Evolutionary conservation across 2,329 filamentous ascomycete species (phyloP).

Genomic region (Macrophomina pseudophaseolina): DNA sequence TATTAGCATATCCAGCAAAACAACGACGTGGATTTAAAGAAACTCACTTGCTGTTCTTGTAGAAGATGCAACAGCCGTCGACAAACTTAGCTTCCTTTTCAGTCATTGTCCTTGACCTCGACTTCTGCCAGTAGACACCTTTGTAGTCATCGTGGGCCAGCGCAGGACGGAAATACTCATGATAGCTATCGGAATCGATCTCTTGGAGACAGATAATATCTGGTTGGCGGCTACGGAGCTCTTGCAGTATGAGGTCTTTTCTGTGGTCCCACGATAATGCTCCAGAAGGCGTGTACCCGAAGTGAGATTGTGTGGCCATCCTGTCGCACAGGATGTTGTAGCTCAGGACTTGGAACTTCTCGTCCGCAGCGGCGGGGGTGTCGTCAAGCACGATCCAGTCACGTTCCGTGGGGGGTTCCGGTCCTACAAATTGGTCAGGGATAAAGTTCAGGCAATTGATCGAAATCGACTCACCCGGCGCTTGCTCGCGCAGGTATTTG

Average conservation of each 20-base stretch:
- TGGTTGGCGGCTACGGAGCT: constrained; percentile 77
- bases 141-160: constrained; percentile 89
- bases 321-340: constrained; percentile 97
- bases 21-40: neutral
- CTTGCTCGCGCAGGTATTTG: constrained; percentile 79
- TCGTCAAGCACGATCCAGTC: constrained; percentile 78
- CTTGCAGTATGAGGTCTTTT: constrained; percentile 79
- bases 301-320: constrained; percentile 82
- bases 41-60: constrained; percentile 80
- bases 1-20: constrained; percentile 28
- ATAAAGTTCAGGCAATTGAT: constrained; percentile 27
- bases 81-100: constrained; percentile 88
- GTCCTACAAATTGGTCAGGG: constrained; percentile 58
- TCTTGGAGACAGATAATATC: constrained; percentile 95
- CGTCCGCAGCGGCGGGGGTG: constrained; percentile 50
- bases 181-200: constrained; percentile 88
- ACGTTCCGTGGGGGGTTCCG: constrained; percentile 75
- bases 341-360: constrained; percentile 83
- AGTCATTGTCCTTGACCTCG: constrained; percentile 87
- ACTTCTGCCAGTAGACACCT: constrained; percentile 90
- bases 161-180: constrained; percentile 87
- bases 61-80: constrained; percentile 96
- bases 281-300: constrained; percentile 85
- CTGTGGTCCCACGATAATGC: constrained; percentile 89
- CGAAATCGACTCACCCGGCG: constrained; percentile 69